A percentile compares a stretch with the other conserved stretches of the same genome.
These are phyloP conservation scores for Vachellia pachyceras DNA, from an alignment of 306 rosid species.

Conservation along the genomic window DNA sequence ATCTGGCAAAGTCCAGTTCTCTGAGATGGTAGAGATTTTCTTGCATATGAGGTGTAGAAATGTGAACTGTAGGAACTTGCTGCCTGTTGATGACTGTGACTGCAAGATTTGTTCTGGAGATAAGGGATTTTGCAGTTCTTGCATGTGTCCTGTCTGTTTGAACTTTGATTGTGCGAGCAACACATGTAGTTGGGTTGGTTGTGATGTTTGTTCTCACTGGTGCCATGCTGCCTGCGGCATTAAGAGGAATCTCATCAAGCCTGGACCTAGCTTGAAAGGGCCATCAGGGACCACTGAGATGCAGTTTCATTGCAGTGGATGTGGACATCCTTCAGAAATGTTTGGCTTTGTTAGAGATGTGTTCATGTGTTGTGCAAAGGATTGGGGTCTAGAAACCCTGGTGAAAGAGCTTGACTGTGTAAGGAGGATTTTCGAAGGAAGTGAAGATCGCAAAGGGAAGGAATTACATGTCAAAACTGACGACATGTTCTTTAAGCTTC, in stretches of 20 bases:
- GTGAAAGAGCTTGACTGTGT: slow-evolving; percentile 93
- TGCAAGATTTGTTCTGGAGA: slow-evolving; percentile 87
- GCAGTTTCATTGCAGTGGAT: slow-evolving; percentile 96
- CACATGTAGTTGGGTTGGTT: slow-evolving; percentile 98
- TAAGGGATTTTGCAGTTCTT: slow-evolving; percentile 88
- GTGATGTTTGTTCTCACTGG: slow-evolving; percentile 98
- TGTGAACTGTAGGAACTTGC: slow-evolving; percentile 67
- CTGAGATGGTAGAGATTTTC: slow-evolving; percentile 87
- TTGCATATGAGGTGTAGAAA: slow-evolving; percentile 79
- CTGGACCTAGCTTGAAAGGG: slow-evolving; percentile 95
- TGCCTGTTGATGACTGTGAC: slow-evolving; percentile 98
- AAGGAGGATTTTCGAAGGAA: slow-evolving; percentile 77
- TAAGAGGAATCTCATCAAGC: slow-evolving; percentile 80
- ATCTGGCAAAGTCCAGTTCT: slow-evolving; percentile 53
- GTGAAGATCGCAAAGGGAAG: slow-evolving; percentile 90
- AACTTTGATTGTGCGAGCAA: slow-evolving; percentile 92
- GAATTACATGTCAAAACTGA: slow-evolving; percentile 78
- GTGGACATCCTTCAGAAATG: slow-evolving; percentile 93
- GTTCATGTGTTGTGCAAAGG: slow-evolving; percentile 82
- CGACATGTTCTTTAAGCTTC: slow-evolving; percentile 70
- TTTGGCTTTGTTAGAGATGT: slow-evolving; percentile 98
- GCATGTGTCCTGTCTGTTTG: slow-evolving; percentile 97
- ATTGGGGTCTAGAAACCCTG: slow-evolving; percentile 88
- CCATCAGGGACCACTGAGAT: slow-evolving; percentile 82
- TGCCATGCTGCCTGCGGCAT: slow-evolving; percentile 97